Percentiles rank a stretch among this genome's conserved stretches.
Evolutionary conservation across 148 eudicot species (phyloP).

Genomic region (Fallopia convolvulus): DNA sequence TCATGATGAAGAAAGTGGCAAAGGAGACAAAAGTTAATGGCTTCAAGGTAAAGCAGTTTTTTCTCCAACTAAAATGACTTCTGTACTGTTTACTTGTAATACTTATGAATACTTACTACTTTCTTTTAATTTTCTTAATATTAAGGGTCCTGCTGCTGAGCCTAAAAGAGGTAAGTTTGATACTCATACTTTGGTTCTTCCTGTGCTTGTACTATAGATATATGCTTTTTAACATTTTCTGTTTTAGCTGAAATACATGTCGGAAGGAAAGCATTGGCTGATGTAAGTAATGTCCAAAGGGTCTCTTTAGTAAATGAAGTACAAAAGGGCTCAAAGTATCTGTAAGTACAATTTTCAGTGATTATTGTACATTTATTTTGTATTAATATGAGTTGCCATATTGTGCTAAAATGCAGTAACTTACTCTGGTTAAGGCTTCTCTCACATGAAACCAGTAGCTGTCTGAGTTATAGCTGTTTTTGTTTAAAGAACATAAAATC

Average conservation of each 20-base stretch:
- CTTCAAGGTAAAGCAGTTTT: not conserved
- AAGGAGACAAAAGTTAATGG: not conserved
- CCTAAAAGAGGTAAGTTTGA: not conserved
- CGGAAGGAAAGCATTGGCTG: slow-evolving; percentile 10
- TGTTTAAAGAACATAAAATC: not conserved
- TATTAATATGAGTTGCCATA: not conserved
- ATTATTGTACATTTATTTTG: slow-evolving; percentile 5
- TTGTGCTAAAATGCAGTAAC: not conserved
- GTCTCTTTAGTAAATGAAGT: not conserved
- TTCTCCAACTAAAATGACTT: not conserved
- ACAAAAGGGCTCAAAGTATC: not conserved
- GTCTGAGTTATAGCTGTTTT: not conserved
- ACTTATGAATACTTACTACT: not conserved
- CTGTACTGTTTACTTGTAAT: not conserved
- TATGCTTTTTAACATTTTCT: not conserved
- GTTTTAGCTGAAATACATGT: slow-evolving; percentile 1
- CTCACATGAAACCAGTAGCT: not conserved
- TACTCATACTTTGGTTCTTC: not conserved
- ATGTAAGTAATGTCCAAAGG: slow-evolving; percentile 8
- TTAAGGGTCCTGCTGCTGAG: slow-evolving; percentile 6
- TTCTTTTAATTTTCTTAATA: slow-evolving; percentile 1
- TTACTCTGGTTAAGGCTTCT: not conserved
- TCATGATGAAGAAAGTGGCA: not conserved
- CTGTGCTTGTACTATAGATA: not conserved
- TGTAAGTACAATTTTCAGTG: slow-evolving; percentile 1